phyloP scores from a whole-genome alignment of 306 rosid genomes.

The Styphnolobium japonicum region DNA sequence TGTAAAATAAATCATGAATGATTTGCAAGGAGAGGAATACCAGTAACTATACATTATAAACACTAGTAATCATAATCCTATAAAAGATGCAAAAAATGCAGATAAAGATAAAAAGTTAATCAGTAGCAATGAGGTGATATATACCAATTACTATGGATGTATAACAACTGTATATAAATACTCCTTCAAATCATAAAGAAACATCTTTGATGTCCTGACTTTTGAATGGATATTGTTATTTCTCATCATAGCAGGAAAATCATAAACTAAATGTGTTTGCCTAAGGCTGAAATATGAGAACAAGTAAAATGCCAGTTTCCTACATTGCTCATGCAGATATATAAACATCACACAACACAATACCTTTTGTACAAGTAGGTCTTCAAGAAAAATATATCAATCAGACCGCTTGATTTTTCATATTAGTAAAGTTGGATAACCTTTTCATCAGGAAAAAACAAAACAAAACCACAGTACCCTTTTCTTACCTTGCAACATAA shows the following conservation, averaged over 20 bases:
- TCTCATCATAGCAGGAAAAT: not conserved
- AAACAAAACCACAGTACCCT: not conserved
- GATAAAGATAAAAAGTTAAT: not conserved
- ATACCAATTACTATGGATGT: not conserved
- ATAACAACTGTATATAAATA: not conserved
- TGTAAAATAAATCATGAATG: slow-evolving; percentile 7
- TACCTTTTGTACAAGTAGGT: not conserved
- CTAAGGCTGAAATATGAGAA: not conserved
- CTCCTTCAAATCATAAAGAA: not conserved
- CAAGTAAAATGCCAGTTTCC: not conserved
- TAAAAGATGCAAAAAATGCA: not conserved
- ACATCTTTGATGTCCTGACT: not conserved
- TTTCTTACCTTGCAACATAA: not conserved
- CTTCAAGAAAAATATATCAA: slow-evolving; percentile 4
- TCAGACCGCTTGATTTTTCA: not conserved
- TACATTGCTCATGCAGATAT: not conserved
- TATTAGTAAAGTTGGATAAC: not conserved
- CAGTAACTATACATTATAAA: not conserved
- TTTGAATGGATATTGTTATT: not conserved
- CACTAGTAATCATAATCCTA: not conserved
- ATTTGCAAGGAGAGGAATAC: not conserved
- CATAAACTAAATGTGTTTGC: not conserved
- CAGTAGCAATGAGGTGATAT: not conserved
- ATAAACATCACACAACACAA: not conserved
- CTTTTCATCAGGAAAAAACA: not conserved